Evolutionary conservation across 2,329 filamentous ascomycete species (phyloP), one percentile per base, ranked within the genome.

Genomic region (Sclerotinia glacialis): DNA sequence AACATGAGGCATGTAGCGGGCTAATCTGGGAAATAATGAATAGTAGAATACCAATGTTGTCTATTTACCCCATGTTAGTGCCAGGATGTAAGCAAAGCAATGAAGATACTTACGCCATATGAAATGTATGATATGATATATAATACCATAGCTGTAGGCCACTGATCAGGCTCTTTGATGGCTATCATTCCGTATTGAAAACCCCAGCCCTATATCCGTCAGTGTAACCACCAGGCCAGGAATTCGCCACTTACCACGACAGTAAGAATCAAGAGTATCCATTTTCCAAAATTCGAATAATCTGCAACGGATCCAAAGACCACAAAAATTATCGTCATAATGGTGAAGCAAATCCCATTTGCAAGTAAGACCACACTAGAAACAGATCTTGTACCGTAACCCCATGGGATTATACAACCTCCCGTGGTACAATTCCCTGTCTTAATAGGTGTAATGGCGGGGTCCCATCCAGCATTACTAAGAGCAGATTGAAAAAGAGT

Each of bases 251-350:
- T 40, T 54, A 66, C 56, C 50, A 80, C 70, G 14, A 79, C 73
- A 0, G 78, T 80, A n/a, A 80, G 69, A 3, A 68, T 72, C 11
- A 79, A 70, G n/a, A 80, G 74, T 28, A 80, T 67, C 78, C 78
- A 79, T 64, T 77, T 74, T 5, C 78, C 77, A 66, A 80, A 80
- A 18, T 74, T 78, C 44, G 78, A 78, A 68, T 80, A 80, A 66
- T 80, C 78, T 23, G 79, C 79, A 8, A 78, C 78, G 59, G 78
- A 79, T 0, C 79, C 79, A 1, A 80, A 70, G 71, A 75, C 77
- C 8, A 80, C 74, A 49, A 80, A 80, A n/a, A 79, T 77, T 3
- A 79, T 70, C 0, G 78, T 78, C 78, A 80, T 80, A 59, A 79
- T 76, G 4, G 76, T 72, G 66, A 80, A 80, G 58, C 78, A 79